phyloP scores from a whole-genome alignment of 805 yeast species.

The Tetrapisispora pingtungensis region DNA sequence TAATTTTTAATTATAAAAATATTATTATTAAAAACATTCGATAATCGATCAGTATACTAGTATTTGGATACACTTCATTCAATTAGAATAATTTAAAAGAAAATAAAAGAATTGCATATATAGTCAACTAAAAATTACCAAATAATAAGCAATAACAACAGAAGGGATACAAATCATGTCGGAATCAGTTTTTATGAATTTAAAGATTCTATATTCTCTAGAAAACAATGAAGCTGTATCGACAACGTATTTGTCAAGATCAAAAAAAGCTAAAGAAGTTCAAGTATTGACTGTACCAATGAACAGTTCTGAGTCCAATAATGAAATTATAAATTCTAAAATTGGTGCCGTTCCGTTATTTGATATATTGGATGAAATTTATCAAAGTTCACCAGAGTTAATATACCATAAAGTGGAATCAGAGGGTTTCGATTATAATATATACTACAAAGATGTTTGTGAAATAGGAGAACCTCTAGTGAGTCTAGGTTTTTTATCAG shows the following conservation, averaged over 20 bases:
- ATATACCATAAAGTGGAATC: conserved; percentile 11
- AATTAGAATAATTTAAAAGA: too few relatives aligned
- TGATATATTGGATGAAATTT: conserved; percentile 23
- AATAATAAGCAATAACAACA: too few relatives aligned
- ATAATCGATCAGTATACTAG: too few relatives aligned
- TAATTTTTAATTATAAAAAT: too few relatives aligned
- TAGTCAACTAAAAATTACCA: too few relatives aligned
- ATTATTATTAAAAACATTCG: too few relatives aligned
- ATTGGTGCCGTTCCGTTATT: conserved; percentile 25
- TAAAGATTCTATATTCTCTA: conserved; percentile 27
- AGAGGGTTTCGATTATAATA: conserved; percentile 22
- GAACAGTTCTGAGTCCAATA: conserved; percentile 10
- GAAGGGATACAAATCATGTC: conserved; percentile 10
- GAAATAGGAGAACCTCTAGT: conserved; percentile 30
- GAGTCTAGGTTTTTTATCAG: conserved; percentile 27
- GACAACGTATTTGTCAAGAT: conserved; percentile 24
- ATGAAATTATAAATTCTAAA: conserved; percentile 7
- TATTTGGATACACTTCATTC: too few relatives aligned
- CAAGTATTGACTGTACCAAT: conserved; percentile 21
- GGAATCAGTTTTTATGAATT: conserved; percentile 19
- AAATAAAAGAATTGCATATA: too few relatives aligned
- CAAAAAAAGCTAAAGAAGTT: conserved; percentile 20
- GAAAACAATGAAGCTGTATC: conserved; percentile 22
- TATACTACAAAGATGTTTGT: conserved; percentile 27
- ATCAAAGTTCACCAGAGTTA: conserved; percentile 27